Evolutionary conservation across 768 basidiomycete genomes (phyloP).

Genomic region (Jaapia argillacea): DNA sequence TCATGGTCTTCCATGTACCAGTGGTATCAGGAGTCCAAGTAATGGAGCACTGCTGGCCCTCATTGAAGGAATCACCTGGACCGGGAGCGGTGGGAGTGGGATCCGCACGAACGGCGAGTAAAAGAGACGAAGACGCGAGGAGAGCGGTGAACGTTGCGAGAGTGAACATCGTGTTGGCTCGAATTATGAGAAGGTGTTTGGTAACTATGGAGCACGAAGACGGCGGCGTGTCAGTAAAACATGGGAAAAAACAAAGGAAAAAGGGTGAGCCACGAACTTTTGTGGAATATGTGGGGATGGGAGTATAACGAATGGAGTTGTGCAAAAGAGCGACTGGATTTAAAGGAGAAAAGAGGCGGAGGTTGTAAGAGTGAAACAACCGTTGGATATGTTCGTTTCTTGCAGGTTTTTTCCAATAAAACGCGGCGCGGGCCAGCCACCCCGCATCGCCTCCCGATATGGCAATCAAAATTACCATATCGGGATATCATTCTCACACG

Average conservation of each 20-base stretch:
- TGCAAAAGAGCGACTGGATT: background rate
- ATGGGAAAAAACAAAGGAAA: background rate
- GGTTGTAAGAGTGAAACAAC: too few species aligned
- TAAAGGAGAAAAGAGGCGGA: too few species aligned
- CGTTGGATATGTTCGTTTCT: too few species aligned
- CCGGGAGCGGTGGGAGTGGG: slow-evolving; percentile 49
- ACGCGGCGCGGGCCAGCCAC: too few species aligned
- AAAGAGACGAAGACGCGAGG: slow-evolving; percentile 12
- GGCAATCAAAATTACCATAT: too few species aligned
- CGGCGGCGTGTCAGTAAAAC: background rate
- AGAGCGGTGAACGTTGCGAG: slow-evolving; percentile 6
- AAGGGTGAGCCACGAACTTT: background rate
- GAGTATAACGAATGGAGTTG: background rate
- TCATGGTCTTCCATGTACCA: slow-evolving; percentile 60
- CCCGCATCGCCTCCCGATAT: too few species aligned
- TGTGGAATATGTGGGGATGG: background rate
- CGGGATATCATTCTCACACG: too few species aligned
- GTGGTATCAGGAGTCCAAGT: slow-evolving; percentile 51
- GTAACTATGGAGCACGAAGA: background rate
- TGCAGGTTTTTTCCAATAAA: too few species aligned
- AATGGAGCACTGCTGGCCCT: slow-evolving; percentile 45
- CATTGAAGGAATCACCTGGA: slow-evolving; percentile 47
- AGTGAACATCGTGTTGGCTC: slow-evolving; percentile 8
- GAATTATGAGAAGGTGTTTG: background rate
- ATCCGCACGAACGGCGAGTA: slow-evolving; percentile 32